Conservation (phyloP, 345 rosid species). For the Acer negundo region DNA sequence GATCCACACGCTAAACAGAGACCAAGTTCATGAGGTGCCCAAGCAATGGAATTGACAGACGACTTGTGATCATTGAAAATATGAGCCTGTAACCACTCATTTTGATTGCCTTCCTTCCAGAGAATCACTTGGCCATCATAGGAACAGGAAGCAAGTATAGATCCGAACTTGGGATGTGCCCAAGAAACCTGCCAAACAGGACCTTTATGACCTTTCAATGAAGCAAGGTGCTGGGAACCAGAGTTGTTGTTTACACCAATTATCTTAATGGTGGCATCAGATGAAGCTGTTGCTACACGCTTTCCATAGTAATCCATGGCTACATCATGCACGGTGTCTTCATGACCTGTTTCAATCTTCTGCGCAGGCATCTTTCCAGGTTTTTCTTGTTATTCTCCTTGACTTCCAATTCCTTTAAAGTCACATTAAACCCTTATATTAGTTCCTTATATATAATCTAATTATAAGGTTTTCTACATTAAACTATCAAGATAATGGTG, state of each 20-base stretch:
- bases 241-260: slow-evolving; percentile 17
- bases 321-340: slow-evolving; percentile 19
- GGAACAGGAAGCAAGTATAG: slow-evolving; percentile 18
- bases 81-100: slow-evolving; percentile 19
- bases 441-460: not conserved
- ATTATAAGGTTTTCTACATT: not conserved
- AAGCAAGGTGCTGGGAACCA: slow-evolving; percentile 18
- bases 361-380: slow-evolving; percentile 19
- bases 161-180: slow-evolving; percentile 21
- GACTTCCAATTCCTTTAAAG: not conserved
- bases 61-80: slow-evolving; percentile 18
- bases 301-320: slow-evolving; percentile 22
- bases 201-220: slow-evolving; percentile 16
- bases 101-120: slow-evolving; percentile 21
- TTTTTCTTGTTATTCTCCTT: slow-evolving; percentile 2
- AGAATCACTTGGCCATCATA: slow-evolving; percentile 18
- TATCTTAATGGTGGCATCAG: slow-evolving; percentile 16
- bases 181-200: slow-evolving; percentile 23
- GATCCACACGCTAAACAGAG: slow-evolving; percentile 22
- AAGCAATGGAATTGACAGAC: slow-evolving; percentile 21
- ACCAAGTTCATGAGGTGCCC: slow-evolving; percentile 23
- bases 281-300: slow-evolving; percentile 21
- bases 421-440: not conserved
- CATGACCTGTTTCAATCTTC: slow-evolving; percentile 26
- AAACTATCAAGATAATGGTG: not conserved